Evolutionary conservation across 2,329 filamentous ascomycete genomes (phyloP).

Genomic region (Chaetomiaceae sp.): DNA sequence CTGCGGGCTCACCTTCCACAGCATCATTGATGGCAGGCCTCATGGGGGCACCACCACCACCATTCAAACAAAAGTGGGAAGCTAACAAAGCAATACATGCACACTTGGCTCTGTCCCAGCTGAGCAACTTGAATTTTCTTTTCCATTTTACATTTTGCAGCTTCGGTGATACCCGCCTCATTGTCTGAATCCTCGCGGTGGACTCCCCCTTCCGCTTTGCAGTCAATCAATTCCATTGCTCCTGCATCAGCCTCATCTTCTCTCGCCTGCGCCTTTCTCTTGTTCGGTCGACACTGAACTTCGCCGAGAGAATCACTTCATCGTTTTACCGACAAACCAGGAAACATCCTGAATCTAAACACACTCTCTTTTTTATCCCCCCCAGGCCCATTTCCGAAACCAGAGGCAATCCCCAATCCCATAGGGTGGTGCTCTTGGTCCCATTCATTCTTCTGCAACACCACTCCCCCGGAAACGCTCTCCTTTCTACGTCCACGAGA

Average conservation of each 20-base stretch:
- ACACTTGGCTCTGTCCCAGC: neutral
- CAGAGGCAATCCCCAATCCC: neutral
- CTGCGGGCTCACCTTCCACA: too few species aligned
- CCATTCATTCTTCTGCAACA: neutral
- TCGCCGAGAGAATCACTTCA: neutral
- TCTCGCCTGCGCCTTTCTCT: neutral
- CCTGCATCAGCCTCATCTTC: neutral
- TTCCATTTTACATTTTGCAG: neutral
- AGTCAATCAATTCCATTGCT: neutral
- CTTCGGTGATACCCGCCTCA: constrained; percentile 1
- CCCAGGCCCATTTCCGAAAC: too few species aligned
- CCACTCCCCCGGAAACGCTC: neutral
- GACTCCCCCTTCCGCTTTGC: neutral
- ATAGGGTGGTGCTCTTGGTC: neutral
- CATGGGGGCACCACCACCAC: neutral
- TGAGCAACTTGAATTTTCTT: neutral
- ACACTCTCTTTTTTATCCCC: neutral
- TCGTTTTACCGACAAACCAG: neutral
- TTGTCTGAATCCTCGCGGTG: neutral
- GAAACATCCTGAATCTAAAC: neutral
- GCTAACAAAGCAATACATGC: neutral
- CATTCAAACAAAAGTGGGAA: constrained; percentile 4
- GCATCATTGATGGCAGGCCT: constrained; percentile 7
- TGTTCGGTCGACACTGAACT: neutral
- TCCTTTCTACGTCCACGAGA: too few species aligned